These are phyloP conservation scores for Globisporangium rhizosaccharum DNA, from an alignment of 352 stramenopile genomes.

Conservation along the genomic window DNA sequence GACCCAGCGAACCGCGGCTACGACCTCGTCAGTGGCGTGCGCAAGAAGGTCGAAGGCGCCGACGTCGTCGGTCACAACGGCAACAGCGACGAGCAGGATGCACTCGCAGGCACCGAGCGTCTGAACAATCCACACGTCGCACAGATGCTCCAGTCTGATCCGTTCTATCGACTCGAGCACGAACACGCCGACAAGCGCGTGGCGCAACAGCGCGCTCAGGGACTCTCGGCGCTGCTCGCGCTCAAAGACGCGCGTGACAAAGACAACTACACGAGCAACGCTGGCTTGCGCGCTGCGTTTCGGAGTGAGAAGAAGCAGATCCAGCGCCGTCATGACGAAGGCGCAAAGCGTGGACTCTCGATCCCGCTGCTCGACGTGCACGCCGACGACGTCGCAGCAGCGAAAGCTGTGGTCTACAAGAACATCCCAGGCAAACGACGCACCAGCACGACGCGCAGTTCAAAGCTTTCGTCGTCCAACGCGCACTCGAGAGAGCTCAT, in stretches of 20 bases:
- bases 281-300: slow-evolving; percentile 42
- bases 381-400: slow-evolving; percentile 44
- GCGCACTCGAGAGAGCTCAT: too few relatives aligned
- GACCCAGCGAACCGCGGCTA: slow-evolving; percentile 92
- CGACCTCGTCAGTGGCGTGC: slow-evolving; percentile 84
- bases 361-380: slow-evolving; percentile 60
- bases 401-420: slow-evolving; percentile 56
- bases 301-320: slow-evolving; percentile 53
- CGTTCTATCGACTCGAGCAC: slow-evolving; percentile 78
- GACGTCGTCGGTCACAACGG: slow-evolving; percentile 17
- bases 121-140: slow-evolving; percentile 54
- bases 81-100: not conserved
- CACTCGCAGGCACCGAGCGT: slow-evolving; percentile 35
- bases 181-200: slow-evolving; percentile 58
- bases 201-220: slow-evolving; percentile 34
- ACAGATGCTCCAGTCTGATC: slow-evolving; percentile 38
- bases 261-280: slow-evolving; percentile 71
- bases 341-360: slow-evolving; percentile 35
- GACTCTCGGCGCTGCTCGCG: slow-evolving; percentile 48
- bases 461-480: too few relatives aligned
- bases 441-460: not conserved
- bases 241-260: slow-evolving; percentile 59
- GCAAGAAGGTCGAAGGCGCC: slow-evolving; percentile 72
- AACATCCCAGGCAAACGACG: slow-evolving; percentile 31
- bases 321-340: slow-evolving; percentile 31